Percentiles rank a stretch among this genome's conserved stretches.
Evolutionary conservation across 495 filamentous ascomycete species (phyloP).

Genomic region (Terfezia boudieri): DNA sequence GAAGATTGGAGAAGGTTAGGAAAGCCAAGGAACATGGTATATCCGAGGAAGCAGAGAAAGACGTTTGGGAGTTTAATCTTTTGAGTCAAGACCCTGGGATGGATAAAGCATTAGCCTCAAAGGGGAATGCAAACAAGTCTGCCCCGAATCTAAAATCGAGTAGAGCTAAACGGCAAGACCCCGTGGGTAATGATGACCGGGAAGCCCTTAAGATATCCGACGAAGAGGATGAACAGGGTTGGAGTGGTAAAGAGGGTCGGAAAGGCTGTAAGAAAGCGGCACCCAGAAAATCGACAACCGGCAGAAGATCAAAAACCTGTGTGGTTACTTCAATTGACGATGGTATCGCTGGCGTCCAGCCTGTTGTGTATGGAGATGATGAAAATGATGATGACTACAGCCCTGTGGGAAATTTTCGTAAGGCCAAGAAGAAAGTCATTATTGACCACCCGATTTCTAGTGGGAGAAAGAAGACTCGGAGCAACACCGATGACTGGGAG

Average conservation of each 20-base stretch:
- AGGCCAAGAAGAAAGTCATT: not conserved
- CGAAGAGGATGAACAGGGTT: not conserved
- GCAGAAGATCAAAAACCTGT: not conserved
- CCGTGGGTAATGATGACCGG: no score
- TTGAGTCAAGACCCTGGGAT: not conserved
- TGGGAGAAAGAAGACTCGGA: conserved; percentile 9
- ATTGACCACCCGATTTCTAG: not conserved
- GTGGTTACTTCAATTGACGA: no score
- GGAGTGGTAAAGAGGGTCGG: not conserved
- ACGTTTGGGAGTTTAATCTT: not conserved
- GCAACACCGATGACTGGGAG: conserved; percentile 6
- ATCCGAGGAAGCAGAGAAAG: no score
- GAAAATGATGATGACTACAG: not conserved
- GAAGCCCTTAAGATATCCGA: no score
- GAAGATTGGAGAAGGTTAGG: no score
- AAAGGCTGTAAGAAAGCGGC: not conserved
- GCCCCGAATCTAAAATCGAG: no score
- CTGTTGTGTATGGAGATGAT: not conserved
- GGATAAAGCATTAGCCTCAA: no score
- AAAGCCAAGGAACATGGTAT: no score
- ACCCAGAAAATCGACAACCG: not conserved
- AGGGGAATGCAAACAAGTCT: no score
- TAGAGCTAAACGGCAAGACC: no score
- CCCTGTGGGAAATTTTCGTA: not conserved
- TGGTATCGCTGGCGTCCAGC: not conserved